Evolutionary conservation across 371 early-diverging fungal species (phyloP), one percentile per base, ranked within the genome.

Genomic region (Rhizopus microsporus): DNA sequence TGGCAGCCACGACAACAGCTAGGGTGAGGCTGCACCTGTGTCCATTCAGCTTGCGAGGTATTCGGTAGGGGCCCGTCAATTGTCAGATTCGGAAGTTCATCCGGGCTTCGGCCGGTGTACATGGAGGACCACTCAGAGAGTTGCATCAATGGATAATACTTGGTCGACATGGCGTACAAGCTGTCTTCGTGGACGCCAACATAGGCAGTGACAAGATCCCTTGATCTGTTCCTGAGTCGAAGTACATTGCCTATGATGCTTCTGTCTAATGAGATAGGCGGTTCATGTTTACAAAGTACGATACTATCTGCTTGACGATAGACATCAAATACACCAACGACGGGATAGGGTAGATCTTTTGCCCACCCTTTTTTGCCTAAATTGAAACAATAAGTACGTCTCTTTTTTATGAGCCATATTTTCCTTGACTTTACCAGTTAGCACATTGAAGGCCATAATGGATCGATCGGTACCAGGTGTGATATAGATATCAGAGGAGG

Each of bases 111-210:
- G 15, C 57, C 81, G 30, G 69, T 81, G 55, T 54, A 64, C 61
- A 68, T 74, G 53, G 59, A 75, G 30, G 71, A 74, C 66, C 68
- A 76, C 37, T 58, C 66, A 40, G 75, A 74, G 48, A 68, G 70
- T 52, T 79, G 80, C 8, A 82, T 72, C 10, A 83, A 60, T 6
- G 89, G 86, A 37, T 84, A 88, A 34, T 80, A 76, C 10, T 83
- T 76, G 16, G 63, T 65, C 0, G 85, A 84, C 6, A 88, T 65
- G 2, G 83, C 81, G 56, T 80, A 88, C 2, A 86, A 67, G 39
- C 77, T 82, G 31, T 80, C 85, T 37, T 82, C 69, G 30, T 84
- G 67, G 3, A 68, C 63, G 29, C 88, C 86, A 5, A 90, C 74
- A 54, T 86, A 88, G 2, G 73, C 75, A 7, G 67, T 68, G 0